Percentiles rank a stretch among this genome's conserved stretches.
Evolutionary conservation across 1,284 basidiomycete species (phyloP).

Genomic region (Marasmius oreades): DNA sequence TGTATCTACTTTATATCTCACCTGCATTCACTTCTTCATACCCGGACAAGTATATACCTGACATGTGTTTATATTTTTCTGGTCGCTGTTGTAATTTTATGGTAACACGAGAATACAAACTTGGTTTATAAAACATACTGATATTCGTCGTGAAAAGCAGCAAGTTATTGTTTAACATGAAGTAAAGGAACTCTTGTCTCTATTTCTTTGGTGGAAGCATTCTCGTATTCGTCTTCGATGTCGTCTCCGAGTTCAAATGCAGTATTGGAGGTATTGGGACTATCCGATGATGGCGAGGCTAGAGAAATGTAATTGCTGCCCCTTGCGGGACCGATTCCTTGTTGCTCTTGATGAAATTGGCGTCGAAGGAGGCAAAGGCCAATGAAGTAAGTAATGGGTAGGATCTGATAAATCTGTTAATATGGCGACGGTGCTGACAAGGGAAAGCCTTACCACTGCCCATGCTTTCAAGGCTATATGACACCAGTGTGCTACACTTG

Average conservation of each 20-base stretch:
- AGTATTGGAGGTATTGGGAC: slow-evolving; percentile 2
- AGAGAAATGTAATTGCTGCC: slow-evolving; percentile 30
- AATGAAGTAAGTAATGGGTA: slow-evolving; percentile 40
- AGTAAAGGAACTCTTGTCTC: slow-evolving; percentile 6
- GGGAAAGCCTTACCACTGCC: slow-evolving; percentile 33
- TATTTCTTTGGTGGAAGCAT: slow-evolving; percentile 1
- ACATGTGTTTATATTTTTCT: background rate
- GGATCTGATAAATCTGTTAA: slow-evolving; percentile 27
- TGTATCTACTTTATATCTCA: background rate
- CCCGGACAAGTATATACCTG: background rate
- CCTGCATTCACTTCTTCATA: background rate
- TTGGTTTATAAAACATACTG: background rate
- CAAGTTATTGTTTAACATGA: background rate
- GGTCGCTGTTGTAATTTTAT: no score
- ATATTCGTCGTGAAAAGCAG: background rate
- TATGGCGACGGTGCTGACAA: background rate
- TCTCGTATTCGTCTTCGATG: background rate
- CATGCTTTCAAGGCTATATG: slow-evolving; percentile 39
- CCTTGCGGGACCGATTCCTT: slow-evolving; percentile 20
- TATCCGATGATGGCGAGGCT: slow-evolving; percentile 4
- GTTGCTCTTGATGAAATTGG: slow-evolving; percentile 44
- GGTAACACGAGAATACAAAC: no score
- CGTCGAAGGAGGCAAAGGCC: slow-evolving; percentile 45
- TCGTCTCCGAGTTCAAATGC: slow-evolving; percentile 1
- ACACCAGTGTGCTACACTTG: slow-evolving; percentile 30